These are phyloP conservation scores for Paradendryphiella salina DNA, from an alignment of 2,329 filamentous ascomycete species.

Conservation along the genomic window DNA sequence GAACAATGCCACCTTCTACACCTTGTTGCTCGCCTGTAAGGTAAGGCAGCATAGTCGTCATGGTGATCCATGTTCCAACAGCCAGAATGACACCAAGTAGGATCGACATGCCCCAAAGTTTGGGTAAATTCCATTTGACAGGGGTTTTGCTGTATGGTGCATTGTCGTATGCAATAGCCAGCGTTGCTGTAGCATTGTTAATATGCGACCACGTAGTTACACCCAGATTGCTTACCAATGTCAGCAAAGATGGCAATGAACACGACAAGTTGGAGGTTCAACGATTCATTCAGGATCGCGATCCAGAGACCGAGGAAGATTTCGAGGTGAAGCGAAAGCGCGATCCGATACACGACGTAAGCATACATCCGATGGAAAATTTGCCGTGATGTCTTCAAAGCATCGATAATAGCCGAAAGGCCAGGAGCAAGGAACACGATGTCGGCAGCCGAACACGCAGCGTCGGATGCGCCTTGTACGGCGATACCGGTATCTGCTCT, in stretches of 20 bases:
- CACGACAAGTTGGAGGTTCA: constrained; percentile 86
- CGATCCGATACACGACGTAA: constrained; percentile 94
- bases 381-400: constrained; percentile 87
- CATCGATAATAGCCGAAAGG: constrained; percentile 89
- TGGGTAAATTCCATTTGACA: constrained; percentile 94
- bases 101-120: constrained; percentile 91
- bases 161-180: constrained; percentile 93
- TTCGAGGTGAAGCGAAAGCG: constrained; percentile 85
- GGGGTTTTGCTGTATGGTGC: constrained; percentile 82
- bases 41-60: constrained; percentile 75
- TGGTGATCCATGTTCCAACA: constrained; percentile 82
- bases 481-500: constrained; percentile 97
- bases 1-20: constrained; percentile 78
- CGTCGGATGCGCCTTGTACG: constrained; percentile 88
- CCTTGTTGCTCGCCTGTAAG: constrained; percentile 51
- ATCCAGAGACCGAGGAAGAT: constrained; percentile 93
- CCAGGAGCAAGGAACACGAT: constrained; percentile 92
- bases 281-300: constrained; percentile 77
- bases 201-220: neutral
- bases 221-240: constrained; percentile 51
- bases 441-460: constrained; percentile 86
- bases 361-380: constrained; percentile 98
- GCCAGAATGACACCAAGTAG: constrained; percentile 80
- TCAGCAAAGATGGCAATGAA: constrained; percentile 96
- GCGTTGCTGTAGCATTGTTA: constrained; percentile 60